phyloP scores from a whole-genome alignment of 2,329 filamentous ascomycete species.

The Talaromyces atroroseus region DNA sequence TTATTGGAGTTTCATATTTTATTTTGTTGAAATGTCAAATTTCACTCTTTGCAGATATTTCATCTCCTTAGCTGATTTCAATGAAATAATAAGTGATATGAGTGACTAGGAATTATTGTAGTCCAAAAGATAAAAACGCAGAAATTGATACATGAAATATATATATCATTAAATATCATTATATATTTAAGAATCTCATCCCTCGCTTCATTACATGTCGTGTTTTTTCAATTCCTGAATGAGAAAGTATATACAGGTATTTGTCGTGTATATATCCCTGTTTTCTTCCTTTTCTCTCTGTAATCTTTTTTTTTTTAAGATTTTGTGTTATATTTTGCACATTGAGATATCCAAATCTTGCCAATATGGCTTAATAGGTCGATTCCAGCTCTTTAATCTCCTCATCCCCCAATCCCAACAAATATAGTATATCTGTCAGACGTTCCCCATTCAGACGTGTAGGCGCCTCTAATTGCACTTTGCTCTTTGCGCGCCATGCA shows the following conservation, averaged over 20 bases:
- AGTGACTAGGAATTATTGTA: no score
- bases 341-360: background rate
- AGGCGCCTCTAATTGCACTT: slow-evolving; percentile 58
- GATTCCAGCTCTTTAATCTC: slow-evolving; percentile 43
- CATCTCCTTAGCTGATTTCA: no score
- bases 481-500: slow-evolving; percentile 60
- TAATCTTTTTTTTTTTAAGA: background rate
- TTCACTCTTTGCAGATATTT: background rate
- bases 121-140: background rate
- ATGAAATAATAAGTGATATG: background rate
- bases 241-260: background rate
- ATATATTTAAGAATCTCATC: background rate
- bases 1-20: background rate
- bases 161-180: no score
- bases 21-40: background rate
- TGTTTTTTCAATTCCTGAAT: background rate
- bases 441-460: slow-evolving; percentile 54
- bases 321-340: background rate
- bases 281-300: background rate
- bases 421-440: slow-evolving; percentile 54
- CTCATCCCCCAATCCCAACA: slow-evolving; percentile 50
- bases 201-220: background rate
- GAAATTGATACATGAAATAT: background rate
- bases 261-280: background rate
- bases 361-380: background rate